Conservation (phyloP, 192 early-diverging fungal genomes). For the Coemansia sp. region DNA sequence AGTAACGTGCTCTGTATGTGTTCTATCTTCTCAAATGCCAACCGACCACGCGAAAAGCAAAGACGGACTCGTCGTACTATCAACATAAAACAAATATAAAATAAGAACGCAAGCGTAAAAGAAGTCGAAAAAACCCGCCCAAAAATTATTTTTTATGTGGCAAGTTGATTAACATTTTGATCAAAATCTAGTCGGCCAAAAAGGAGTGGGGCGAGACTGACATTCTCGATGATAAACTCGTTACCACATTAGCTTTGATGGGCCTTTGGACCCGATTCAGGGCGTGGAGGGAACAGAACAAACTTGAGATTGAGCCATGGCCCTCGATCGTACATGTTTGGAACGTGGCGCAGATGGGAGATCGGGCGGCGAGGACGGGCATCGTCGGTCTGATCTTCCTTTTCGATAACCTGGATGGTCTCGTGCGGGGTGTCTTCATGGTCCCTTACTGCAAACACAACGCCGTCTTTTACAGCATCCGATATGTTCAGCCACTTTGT, state of each 20-base stretch:
- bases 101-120: neutral
- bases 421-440: constrained; percentile 4
- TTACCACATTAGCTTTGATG: neutral
- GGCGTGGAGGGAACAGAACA: constrained; percentile 23
- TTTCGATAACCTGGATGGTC: constrained; percentile 33
- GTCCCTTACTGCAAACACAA: constrained; percentile 31
- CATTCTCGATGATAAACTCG: neutral
- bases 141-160: constrained; percentile 1
- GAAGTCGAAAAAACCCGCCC: neutral
- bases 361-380: constrained; percentile 24
- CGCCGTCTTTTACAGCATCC: constrained; percentile 42
- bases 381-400: constrained; percentile 42
- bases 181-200: neutral
- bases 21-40: neutral
- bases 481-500: constrained; percentile 48
- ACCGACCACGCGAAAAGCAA: neutral
- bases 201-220: neutral
- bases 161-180: neutral
- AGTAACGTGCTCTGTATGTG: neutral
- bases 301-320: constrained; percentile 36
- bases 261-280: neutral
- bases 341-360: constrained; percentile 31
- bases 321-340: constrained; percentile 47
- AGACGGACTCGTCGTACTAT: constrained; percentile 1
- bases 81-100: neutral